These are phyloP conservation scores for Aspergillus tanneri DNA, from an alignment of 2,329 filamentous ascomycete genomes.

Conservation along the genomic window DNA sequence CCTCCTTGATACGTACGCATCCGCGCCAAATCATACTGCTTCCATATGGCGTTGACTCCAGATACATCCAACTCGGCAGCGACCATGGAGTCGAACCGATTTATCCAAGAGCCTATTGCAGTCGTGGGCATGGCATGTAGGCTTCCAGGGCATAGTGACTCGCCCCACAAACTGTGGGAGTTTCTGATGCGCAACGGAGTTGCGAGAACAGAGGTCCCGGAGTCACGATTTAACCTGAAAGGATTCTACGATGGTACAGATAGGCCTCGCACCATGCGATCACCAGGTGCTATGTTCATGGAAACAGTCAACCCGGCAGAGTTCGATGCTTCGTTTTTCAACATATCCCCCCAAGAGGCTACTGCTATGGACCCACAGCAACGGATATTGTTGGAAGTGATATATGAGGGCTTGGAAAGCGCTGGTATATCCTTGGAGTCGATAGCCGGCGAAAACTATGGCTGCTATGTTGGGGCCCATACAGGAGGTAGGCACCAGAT, in stretches of 20 bases:
- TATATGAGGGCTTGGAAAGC: slow-evolving; percentile 13
- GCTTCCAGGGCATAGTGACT: slow-evolving; percentile 8
- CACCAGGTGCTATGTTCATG: slow-evolving; percentile 14
- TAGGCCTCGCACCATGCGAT: slow-evolving; percentile 7
- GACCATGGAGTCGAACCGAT: not conserved
- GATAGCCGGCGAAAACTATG: slow-evolving; percentile 6
- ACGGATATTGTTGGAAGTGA: slow-evolving; percentile 8
- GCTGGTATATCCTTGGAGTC: slow-evolving; percentile 7
- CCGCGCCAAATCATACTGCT: not conserved
- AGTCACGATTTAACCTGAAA: slow-evolving; percentile 4
- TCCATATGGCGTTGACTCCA: slow-evolving; percentile 6
- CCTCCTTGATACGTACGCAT: not conserved
- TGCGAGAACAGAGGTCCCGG: slow-evolving; percentile 1
- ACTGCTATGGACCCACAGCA: slow-evolving; percentile 17
- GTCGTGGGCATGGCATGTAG: slow-evolving; percentile 11
- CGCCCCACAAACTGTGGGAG: slow-evolving; percentile 10
- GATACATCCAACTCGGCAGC: slow-evolving; percentile 5
- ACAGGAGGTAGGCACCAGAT: not conserved
- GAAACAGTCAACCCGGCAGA: slow-evolving; percentile 9
- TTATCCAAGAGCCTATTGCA: slow-evolving; percentile 12
- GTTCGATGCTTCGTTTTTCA: slow-evolving; percentile 16
- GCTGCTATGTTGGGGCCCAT: slow-evolving; percentile 9
- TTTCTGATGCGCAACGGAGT: slow-evolving; percentile 9
- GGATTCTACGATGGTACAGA: slow-evolving; percentile 10
- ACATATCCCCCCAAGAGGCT: slow-evolving; percentile 13